A percentile compares a stretch with the other conserved stretches of the same genome.
Conservation (phyloP, 2,329 filamentous ascomycete species). For the Xylariales sp. region DNA sequence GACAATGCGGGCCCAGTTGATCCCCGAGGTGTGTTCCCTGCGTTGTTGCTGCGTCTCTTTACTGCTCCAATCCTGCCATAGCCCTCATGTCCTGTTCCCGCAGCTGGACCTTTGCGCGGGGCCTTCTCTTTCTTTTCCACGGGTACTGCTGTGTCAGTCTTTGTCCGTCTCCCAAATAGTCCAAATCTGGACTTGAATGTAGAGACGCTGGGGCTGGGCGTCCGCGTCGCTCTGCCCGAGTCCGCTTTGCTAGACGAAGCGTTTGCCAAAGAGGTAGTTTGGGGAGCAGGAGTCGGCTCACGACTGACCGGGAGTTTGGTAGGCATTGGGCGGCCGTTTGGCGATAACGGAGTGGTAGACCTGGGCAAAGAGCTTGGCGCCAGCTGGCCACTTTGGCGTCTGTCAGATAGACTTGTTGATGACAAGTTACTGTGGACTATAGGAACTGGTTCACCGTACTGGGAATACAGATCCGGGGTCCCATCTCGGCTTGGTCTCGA, state of each 20-base stretch:
- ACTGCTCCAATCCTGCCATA: conserved; percentile 63
- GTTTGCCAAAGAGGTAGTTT: conserved; percentile 12
- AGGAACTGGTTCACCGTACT: conserved; percentile 45
- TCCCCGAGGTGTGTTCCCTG: conserved; percentile 41
- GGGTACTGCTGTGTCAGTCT: conserved; percentile 49
- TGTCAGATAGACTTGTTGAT: conserved; percentile 43
- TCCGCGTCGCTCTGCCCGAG: conserved; percentile 31
- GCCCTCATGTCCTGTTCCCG: conserved; percentile 91
- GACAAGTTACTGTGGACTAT: conserved; percentile 60
- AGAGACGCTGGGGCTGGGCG: conserved; percentile 52
- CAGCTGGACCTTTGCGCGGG: conserved; percentile 71
- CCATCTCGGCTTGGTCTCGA: conserved; percentile 64
- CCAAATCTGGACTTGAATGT: conserved; percentile 65
- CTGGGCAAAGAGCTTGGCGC: conserved; percentile 29
- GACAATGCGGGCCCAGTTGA: conserved; percentile 41
- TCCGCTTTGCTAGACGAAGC: conserved; percentile 21
- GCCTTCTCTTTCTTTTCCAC: conserved; percentile 54
- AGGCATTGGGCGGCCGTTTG: conserved; percentile 25
- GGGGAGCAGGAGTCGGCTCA: conserved; percentile 31
- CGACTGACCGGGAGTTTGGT: conserved; percentile 26
- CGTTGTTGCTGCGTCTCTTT: conserved; percentile 61
- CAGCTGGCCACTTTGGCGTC: conserved; percentile 37
- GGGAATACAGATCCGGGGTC: conserved; percentile 56
- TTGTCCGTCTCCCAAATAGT: conserved; percentile 72
- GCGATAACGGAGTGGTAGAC: conserved; percentile 29